Evolutionary conservation across 768 basidiomycete species (phyloP), one percentile per base, ranked within the genome.

Genomic region (Tulasnella calospora): DNA sequence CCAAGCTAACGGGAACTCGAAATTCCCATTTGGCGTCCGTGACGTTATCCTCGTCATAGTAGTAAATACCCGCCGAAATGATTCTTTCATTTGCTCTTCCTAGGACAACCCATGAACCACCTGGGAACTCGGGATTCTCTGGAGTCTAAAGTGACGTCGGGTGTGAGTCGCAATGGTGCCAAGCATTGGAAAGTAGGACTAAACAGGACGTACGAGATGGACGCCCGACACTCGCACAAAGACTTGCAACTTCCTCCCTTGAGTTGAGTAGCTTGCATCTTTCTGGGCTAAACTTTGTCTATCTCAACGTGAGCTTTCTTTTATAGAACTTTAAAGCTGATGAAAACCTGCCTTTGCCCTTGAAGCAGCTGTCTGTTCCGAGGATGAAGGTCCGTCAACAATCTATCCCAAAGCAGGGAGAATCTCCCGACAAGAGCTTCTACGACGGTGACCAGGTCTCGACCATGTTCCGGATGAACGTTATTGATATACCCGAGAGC

Each of bases 71-170:
- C 4, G 78, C 74, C 74, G 61, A 82, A 80, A 80, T 87, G 51
- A 78, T 71, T 61, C 19, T 41, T 38, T 81, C 81, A 74, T 21
- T 88, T 86, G 4, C 61, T 77, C 80, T 86, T 81, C 74, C 84
- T 84, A 79, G 88, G 83, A 33, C 78, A 73, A 81, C 88, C 88
- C 71, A 89, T 73, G 1, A 85, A 27, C 85, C 88, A 7, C 89
- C 88, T 0, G 79, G 78, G 81, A 90, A 90, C 2, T 87, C 87
- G 5, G 86, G 86, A 70, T 84, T 83, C 30, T 85, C 84, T 21
- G 86, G 85, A 0, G 84, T 85, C 70, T 77, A 23, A 9, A 47
- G 10, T 36, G 4, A 44, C 9, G 35, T 17, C n/a, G 23, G n/a
- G 10, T 21, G 38, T 38, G 71, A 10, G 81, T 55, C 15, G 70